Evolutionary conservation across 2,329 filamentous ascomycete genomes (phyloP).

Genomic region (Ilyonectria robusta): DNA sequence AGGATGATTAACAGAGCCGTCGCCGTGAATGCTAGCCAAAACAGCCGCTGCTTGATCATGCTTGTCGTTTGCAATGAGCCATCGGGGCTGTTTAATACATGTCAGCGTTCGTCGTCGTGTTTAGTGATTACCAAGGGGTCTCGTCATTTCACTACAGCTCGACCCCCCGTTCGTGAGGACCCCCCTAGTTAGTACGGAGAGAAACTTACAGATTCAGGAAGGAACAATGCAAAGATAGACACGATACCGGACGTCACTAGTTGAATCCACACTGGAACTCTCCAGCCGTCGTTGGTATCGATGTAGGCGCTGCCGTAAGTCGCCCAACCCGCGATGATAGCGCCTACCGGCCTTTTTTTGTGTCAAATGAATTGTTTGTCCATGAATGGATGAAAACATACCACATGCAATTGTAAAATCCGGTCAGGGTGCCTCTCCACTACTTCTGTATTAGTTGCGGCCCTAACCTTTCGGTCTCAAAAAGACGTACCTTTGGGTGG

Average conservation of each 20-base stretch:
- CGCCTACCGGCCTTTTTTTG: constrained; percentile 19
- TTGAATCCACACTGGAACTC: constrained; percentile 57
- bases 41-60: constrained; percentile 54
- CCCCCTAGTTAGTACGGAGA: no score
- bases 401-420: constrained; percentile 56
- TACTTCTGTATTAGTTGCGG: constrained; percentile 24
- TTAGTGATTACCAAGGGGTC: no score
- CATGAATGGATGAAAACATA: neutral
- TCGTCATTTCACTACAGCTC: no score
- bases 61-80: constrained; percentile 56
- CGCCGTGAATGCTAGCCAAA: constrained; percentile 54
- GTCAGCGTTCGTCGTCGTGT: neutral
- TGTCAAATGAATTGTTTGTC: neutral
- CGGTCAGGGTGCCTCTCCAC: constrained; percentile 62
- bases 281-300: constrained; percentile 52
- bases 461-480: accelerated
- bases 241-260: constrained; percentile 56
- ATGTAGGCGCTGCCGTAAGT: constrained; percentile 64
- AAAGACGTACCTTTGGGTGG: constrained; percentile 55
- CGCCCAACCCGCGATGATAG: constrained; percentile 68
- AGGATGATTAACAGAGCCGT: constrained; percentile 49
- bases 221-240: constrained; percentile 50
- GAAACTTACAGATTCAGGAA: constrained; percentile 54
- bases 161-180: no score
- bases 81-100: constrained; percentile 49